Percentiles rank a stretch among this genome's conserved stretches.
Evolutionary conservation across 139 green algal genomes (phyloP).

Genomic region (Coelastrella sp.): DNA sequence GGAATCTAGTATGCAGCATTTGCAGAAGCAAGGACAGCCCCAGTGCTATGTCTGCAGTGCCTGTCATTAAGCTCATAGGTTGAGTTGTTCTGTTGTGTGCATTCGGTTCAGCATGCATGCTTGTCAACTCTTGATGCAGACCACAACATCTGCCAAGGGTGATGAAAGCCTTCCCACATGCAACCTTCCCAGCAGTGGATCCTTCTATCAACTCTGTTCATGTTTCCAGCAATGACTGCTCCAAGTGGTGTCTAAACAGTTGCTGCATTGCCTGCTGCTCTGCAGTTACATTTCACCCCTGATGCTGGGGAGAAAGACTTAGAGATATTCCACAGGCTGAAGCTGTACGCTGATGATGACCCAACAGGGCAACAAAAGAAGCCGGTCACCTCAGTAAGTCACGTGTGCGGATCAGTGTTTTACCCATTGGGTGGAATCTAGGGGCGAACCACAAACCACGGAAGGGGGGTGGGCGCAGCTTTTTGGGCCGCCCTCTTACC

Average conservation of each 20-base stretch:
- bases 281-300: constrained; percentile 80
- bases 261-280: background rate
- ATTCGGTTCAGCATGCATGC: too few species aligned
- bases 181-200: background rate
- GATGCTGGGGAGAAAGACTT: constrained; percentile 79
- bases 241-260: background rate
- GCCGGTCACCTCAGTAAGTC: constrained; percentile 71
- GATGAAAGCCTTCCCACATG: too few species aligned
- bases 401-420: background rate
- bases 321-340: constrained; percentile 85
- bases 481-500: too few species aligned
- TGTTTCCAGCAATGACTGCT: background rate
- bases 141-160: background rate
- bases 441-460: too few species aligned
- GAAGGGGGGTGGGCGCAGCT: too few species aligned
- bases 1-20: too few species aligned
- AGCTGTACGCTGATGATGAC: constrained; percentile 86
- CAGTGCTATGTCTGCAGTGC: too few species aligned
- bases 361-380: constrained; percentile 63
- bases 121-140: too few species aligned
- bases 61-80: too few species aligned
- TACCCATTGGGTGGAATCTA: too few species aligned
- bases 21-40: too few species aligned
- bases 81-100: too few species aligned
- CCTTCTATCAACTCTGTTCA: background rate